These are phyloP conservation scores for Diaporthe helianthi DNA, from an alignment of 2,329 filamentous ascomycete species.

Conservation along the genomic window DNA sequence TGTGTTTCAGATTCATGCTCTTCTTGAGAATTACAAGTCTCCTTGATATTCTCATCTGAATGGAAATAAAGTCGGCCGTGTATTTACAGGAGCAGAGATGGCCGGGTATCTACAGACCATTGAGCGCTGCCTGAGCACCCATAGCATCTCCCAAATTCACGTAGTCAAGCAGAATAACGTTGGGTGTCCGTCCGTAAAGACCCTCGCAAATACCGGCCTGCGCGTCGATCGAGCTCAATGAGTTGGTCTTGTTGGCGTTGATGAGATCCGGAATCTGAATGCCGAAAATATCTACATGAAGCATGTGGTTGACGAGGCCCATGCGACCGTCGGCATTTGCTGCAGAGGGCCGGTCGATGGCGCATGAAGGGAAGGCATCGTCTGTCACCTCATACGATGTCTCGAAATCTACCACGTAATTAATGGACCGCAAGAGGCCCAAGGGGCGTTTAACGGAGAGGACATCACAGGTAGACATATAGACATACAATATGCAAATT, in stretches of 20 bases:
- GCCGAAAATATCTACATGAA: conserved; percentile 54
- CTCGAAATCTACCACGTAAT: conserved; percentile 49
- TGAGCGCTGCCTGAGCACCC: conserved; percentile 25
- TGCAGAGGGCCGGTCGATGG: conserved; percentile 65
- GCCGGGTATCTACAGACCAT: conserved; percentile 17
- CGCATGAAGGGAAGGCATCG: conserved; percentile 68
- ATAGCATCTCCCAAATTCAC: conserved; percentile 28
- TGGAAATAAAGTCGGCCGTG: background rate
- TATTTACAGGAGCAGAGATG: background rate
- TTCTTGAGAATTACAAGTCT: conserved; percentile 11
- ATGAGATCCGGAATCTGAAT: conserved; percentile 42
- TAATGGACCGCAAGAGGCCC: background rate
- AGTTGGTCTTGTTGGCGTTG: conserved; percentile 52
- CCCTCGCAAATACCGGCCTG: conserved; percentile 45
- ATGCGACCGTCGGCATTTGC: conserved; percentile 49
- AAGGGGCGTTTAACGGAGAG: background rate
- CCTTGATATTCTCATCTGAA: background rate
- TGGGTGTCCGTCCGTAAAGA: conserved; percentile 44
- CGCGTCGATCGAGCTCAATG: conserved; percentile 54
- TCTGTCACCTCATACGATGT: conserved; percentile 72
- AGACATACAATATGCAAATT: conserved; percentile 60
- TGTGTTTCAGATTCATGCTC: background rate
- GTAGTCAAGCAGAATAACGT: conserved; percentile 42
- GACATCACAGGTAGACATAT: conserved; percentile 58
- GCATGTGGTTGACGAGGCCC: conserved; percentile 68